A percentile compares a stretch with the other conserved stretches of the same genome.
phyloP scores from a whole-genome alignment of 2,329 filamentous ascomycete genomes.

The Cordyceps militaris region DNA sequence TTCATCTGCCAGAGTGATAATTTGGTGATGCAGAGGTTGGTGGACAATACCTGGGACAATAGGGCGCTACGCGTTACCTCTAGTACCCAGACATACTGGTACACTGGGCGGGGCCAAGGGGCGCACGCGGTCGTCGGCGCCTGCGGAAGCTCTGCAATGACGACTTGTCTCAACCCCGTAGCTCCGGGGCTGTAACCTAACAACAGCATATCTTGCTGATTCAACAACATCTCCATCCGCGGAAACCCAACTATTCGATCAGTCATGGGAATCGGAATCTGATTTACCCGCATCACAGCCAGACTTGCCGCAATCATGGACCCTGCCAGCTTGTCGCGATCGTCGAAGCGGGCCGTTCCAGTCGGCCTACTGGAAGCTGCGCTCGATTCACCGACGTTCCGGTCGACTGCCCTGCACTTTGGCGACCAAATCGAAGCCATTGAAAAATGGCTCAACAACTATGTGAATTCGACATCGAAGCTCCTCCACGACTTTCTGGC shows the following conservation, averaged over 20 bases:
- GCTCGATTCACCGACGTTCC: conserved; percentile 93
- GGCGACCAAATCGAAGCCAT: conserved; percentile 84
- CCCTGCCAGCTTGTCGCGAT: conserved; percentile 16
- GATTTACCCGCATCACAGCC: neutral
- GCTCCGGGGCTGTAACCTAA: neutral
- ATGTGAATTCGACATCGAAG: conserved; percentile 46
- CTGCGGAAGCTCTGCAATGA: conserved; percentile 1
- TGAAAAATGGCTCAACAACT: conserved; percentile 79
- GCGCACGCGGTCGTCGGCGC: too few species aligned
- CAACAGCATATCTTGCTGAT: neutral
- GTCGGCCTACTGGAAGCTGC: conserved; percentile 90
- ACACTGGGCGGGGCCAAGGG: too few species aligned
- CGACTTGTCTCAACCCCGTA: neutral
- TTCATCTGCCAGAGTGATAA: too few species aligned
- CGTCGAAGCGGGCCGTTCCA: conserved; percentile 45
- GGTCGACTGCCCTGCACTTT: conserved; percentile 79
- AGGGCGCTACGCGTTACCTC: too few species aligned
- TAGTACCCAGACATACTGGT: too few species aligned
- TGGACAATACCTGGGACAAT: too few species aligned
- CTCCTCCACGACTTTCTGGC: conserved; percentile 57
- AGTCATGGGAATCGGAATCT: neutral
- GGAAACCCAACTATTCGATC: neutral
- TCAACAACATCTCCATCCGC: neutral
- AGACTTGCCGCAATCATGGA: conserved; percentile 19
- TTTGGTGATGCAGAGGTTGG: too few species aligned